Evolutionary conservation across 2,329 filamentous ascomycete species (phyloP).

Genomic region (Teratosphaeria zuluensis): DNA sequence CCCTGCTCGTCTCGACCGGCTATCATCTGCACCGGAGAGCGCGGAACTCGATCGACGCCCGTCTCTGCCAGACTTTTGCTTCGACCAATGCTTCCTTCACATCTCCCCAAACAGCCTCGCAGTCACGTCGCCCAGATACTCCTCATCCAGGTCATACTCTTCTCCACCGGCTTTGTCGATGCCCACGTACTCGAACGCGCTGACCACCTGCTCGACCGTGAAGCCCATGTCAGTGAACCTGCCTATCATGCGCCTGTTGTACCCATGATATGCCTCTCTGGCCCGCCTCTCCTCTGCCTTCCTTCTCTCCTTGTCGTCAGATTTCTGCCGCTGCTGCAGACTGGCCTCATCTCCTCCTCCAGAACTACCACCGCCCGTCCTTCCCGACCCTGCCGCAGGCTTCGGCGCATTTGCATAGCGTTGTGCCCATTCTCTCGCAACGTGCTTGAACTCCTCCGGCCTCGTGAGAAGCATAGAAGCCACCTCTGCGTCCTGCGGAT

Average conservation of each 20-base stretch:
- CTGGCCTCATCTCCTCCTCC: constrained; percentile 2
- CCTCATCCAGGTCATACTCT: constrained; percentile 81
- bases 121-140: constrained; percentile 82
- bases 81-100: constrained; percentile 1
- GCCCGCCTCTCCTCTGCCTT: constrained; percentile 42
- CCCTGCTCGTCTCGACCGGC: background rate
- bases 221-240: constrained; percentile 89
- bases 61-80: no score
- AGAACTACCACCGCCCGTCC: constrained; percentile 29
- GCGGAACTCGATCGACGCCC: no score
- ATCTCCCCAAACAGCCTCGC: constrained; percentile 71
- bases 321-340: constrained; percentile 43
- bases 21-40: no score
- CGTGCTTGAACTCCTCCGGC: constrained; percentile 67
- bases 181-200: constrained; percentile 70
- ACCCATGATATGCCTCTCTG: constrained; percentile 63
- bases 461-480: constrained; percentile 78
- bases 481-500: constrained; percentile 93
- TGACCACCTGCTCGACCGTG: constrained; percentile 73
- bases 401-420: constrained; percentile 68
- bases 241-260: constrained; percentile 73
- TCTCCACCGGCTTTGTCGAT: constrained; percentile 69
- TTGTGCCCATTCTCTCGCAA: constrained; percentile 85
- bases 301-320: constrained; percentile 44
- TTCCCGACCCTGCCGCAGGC: constrained; percentile 40